Evolutionary conservation across 345 rosid species (phyloP).

Genomic region (Citrus sinensis): DNA sequence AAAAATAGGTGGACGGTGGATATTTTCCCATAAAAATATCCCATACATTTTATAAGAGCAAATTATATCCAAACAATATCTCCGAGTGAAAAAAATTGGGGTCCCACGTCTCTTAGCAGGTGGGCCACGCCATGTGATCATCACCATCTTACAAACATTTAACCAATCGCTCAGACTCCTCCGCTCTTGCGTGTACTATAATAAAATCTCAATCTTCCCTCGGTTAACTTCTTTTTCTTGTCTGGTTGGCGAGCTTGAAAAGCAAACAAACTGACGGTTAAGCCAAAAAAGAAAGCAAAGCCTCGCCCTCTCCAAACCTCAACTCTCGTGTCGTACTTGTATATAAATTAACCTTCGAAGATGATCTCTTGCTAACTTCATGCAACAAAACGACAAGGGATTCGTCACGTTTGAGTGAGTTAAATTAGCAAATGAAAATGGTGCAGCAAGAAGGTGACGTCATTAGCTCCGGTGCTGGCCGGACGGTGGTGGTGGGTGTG

Average conservation of each 20-base stretch:
- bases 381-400: conserved; percentile 17
- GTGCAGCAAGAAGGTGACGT: conserved; percentile 24
- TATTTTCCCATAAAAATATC: not conserved
- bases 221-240: conserved; percentile 26
- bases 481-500: conserved; percentile 80
- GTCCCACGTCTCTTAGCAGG: not conserved
- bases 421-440: conserved; percentile 23
- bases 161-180: not conserved
- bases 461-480: conserved; percentile 33
- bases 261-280: conserved; percentile 68
- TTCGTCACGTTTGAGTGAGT: not conserved
- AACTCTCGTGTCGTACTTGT: not conserved
- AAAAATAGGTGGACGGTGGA: no score
- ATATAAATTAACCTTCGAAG: conserved; percentile 25
- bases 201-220: conserved; percentile 1
- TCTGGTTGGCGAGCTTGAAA: conserved; percentile 45
- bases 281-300: conserved; percentile 17
- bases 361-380: conserved; percentile 18
- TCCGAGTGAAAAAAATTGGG: not conserved
- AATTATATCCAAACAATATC: not conserved
- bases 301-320: not conserved
- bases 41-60: not conserved
- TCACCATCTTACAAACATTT: not conserved
- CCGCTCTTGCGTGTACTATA: not conserved
- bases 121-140: not conserved